Evolutionary conservation across 2,329 filamentous ascomycete species (phyloP), one percentile per base, ranked within the genome.

Genomic region (Curvularia spicifera): DNA sequence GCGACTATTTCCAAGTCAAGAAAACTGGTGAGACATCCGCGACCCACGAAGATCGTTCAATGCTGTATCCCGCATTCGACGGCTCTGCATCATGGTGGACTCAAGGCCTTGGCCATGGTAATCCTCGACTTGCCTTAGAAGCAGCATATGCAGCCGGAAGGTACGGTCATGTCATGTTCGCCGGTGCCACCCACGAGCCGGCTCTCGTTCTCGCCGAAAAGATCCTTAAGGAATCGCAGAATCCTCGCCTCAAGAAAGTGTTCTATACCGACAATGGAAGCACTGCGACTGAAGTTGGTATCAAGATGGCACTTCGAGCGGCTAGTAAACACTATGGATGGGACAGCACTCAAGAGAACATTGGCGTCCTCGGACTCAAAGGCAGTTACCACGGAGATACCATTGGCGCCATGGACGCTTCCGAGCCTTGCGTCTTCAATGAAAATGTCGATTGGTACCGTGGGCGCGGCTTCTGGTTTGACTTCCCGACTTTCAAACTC

Each of bases 21-120:
- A 57, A 67, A 78, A 80, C 51, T 1, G 10, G 22, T 3, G 71
- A 70, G n/a, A 63, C 71, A 26, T 28, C 57, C 1, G n/a, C 53
- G 45, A 53, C 51, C n/a, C 40, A 62, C 63, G 53, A 59, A 40
- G 13, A 66, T 57, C 15, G 29, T 63, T 66, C 78, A 6, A 70
- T 87, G 3, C 76, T 91, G 0, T 83, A 82, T 45, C 84, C 90
- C 0, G 88, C 89, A 0, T 93, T 95, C 54, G 92, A 96, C 66
- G 91, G 89, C 2, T 95, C 91, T 0, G 91, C 91, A 0, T 94
- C 91, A 0, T 96, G 92, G 91, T 96, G 92, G 91, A 96, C 91
- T 0, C 92, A 96, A 76, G 66, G 91, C 2, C 83, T 96, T 0
- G 91, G 92, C 1, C 92, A 96, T 64, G 89, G 88, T 5, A 93